phyloP scores from a whole-genome alignment of 2,329 filamentous ascomycete genomes.

The Pezicula rhizophila region DNA sequence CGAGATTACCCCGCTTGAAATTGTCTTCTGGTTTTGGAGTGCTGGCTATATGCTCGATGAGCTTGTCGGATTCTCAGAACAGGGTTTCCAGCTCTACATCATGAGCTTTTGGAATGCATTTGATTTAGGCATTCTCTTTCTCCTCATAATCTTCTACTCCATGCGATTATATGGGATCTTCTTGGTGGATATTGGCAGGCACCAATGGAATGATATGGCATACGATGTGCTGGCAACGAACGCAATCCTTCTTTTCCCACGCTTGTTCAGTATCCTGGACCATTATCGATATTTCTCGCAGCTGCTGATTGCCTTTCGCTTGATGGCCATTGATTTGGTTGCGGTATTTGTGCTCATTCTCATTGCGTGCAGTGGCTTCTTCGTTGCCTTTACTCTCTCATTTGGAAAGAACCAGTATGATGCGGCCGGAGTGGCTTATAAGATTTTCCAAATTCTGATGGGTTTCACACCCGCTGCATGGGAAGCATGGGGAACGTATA shows the following conservation, averaged over 20 bases:
- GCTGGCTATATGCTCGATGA: constrained; percentile 96
- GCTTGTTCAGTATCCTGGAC: constrained; percentile 87
- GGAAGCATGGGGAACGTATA: constrained; percentile 75
- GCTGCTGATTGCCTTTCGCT: constrained; percentile 83
- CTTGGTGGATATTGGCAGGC: constrained; percentile 62
- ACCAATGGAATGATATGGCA: constrained; percentile 73
- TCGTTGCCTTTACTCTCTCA: constrained; percentile 86
- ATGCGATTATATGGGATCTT: constrained; percentile 85
- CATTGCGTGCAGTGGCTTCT: constrained; percentile 89
- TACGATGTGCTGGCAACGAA: constrained; percentile 93
- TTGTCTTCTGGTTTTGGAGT: constrained; percentile 97
- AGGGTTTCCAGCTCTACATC: constrained; percentile 92
- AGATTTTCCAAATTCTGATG: constrained; percentile 90
- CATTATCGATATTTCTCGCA: constrained; percentile 97
- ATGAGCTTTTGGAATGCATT: constrained; percentile 98
- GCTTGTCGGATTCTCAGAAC: constrained; percentile 91
- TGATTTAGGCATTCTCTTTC: constrained; percentile 79
- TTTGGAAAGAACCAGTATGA: constrained; percentile 64
- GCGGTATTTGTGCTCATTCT: constrained; percentile 80
- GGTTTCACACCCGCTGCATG: constrained; percentile 93
- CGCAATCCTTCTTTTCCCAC: constrained; percentile 81
- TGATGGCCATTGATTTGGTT: constrained; percentile 87
- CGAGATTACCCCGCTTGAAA: constrained; percentile 75
- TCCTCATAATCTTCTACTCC: constrained; percentile 85
- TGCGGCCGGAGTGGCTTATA: constrained; percentile 73